Evolutionary conservation across 768 basidiomycete genomes (phyloP).

Genomic region (Collybiopsis confluens): DNA sequence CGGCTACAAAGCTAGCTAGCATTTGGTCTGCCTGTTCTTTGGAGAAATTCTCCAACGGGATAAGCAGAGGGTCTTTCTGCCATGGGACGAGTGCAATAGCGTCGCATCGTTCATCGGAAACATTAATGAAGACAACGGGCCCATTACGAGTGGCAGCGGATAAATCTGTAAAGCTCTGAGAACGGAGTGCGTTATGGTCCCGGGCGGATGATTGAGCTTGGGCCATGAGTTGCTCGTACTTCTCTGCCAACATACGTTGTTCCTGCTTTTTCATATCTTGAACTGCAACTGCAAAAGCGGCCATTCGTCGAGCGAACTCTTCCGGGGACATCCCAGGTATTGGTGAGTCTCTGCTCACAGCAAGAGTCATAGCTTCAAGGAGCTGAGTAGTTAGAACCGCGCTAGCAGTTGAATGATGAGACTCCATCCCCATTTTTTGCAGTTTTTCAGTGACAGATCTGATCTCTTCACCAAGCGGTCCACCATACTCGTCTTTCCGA

Average conservation of each 20-base stretch:
- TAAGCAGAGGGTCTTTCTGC: neutral
- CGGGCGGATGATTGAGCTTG: constrained; percentile 11
- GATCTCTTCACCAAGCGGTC: too few relatives aligned
- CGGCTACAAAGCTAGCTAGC: too few relatives aligned
- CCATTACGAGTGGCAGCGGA: constrained; percentile 12
- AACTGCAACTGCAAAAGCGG: too few relatives aligned
- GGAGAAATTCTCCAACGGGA: neutral
- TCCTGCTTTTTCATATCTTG: too few relatives aligned
- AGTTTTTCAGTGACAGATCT: neutral
- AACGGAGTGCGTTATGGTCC: constrained; percentile 16
- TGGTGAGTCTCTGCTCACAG: neutral
- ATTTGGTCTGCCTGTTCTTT: neutral
- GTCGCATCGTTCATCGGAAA: constrained; percentile 10
- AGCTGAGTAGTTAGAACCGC: neutral
- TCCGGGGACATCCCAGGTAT: neutral
- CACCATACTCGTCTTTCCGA: constrained; percentile 8
- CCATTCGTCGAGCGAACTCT: neutral
- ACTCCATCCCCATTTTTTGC: neutral
- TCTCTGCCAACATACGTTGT: too few relatives aligned
- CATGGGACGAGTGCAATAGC: neutral
- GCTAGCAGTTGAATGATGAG: neutral
- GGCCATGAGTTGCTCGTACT: neutral
- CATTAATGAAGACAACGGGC: constrained; percentile 9
- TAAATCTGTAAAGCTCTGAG: constrained; percentile 11
- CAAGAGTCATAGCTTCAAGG: neutral